Conservation (phyloP, 1,139 yeast genomes). For the Candida gigantensis region DNA sequence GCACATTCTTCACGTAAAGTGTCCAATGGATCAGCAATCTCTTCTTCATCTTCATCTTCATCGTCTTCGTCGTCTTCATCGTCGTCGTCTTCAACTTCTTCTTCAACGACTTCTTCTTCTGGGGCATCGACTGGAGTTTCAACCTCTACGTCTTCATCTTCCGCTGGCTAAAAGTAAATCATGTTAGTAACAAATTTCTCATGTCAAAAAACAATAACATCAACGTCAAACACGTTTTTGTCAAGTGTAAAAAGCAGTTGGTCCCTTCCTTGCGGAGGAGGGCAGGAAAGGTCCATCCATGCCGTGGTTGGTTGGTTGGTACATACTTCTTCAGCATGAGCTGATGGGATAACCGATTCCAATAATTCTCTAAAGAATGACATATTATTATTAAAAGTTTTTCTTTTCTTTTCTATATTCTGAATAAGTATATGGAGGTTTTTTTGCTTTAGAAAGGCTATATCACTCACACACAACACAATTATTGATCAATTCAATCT, state of each 20-base stretch:
- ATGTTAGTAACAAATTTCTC: too few species aligned
- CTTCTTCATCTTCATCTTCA: conserved; percentile 81
- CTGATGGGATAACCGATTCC: conserved; percentile 82
- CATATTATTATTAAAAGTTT: conserved; percentile 22
- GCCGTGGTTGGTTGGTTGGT: too few species aligned
- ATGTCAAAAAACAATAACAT: too few species aligned
- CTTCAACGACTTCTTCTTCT: conserved; percentile 31
- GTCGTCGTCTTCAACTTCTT: conserved; percentile 53
- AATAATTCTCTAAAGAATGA: conserved; percentile 75
- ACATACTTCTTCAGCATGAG: conserved; percentile 71
- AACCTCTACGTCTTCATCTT: conserved; percentile 48
- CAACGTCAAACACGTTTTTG: too few species aligned
- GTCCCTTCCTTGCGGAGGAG: too few species aligned
- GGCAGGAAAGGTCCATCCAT: too few species aligned
- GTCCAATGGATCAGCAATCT: conserved; percentile 67
- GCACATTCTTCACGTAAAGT: conserved; percentile 68
- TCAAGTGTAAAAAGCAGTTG: too few species aligned
- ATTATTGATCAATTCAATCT: conserved; percentile 5
- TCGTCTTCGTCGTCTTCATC: conserved; percentile 73
- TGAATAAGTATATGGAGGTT: conserved; percentile 3
- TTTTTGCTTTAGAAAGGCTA: too few species aligned
- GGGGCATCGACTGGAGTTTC: conserved; percentile 43
- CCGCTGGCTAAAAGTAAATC: too few species aligned
- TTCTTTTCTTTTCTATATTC: conserved; percentile 4
- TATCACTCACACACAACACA: neutral